These are phyloP conservation scores for Neofusicoccum cordaticola DNA, from an alignment of 2,329 filamentous ascomycete genomes.

Conservation along the genomic window DNA sequence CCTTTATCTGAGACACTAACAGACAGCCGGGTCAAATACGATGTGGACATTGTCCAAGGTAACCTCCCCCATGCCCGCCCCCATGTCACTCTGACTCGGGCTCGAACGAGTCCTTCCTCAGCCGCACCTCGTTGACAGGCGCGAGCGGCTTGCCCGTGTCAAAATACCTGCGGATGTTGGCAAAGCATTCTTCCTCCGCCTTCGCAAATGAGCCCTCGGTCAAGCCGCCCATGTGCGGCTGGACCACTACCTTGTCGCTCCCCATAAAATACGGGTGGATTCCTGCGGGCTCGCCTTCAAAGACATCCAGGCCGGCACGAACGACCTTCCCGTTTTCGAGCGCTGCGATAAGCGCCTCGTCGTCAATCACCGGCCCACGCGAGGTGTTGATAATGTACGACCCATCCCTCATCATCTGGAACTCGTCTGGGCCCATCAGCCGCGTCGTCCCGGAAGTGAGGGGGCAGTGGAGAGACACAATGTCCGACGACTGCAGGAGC, in stretches of 20 bases:
- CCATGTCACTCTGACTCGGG: background rate
- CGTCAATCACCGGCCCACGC: conserved; percentile 50
- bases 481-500: conserved; percentile 42
- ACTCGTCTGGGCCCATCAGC: conserved; percentile 41
- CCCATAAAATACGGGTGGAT: conserved; percentile 40
- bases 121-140: conserved; percentile 32
- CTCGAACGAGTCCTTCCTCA: conserved; percentile 14
- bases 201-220: conserved; percentile 46
- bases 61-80: too few species aligned
- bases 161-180: conserved; percentile 45
- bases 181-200: conserved; percentile 46
- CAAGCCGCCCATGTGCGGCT: conserved; percentile 47
- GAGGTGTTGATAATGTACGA: conserved; percentile 52
- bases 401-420: conserved; percentile 49
- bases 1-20: too few species aligned
- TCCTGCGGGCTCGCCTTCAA: conserved; percentile 43
- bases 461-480: conserved; percentile 50
- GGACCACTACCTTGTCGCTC: conserved; percentile 41
- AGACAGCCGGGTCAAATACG: too few species aligned
- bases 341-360: conserved; percentile 47
- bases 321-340: conserved; percentile 47
- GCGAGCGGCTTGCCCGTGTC: conserved; percentile 38
- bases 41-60: too few species aligned
- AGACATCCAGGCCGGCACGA: conserved; percentile 51
- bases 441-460: conserved; percentile 41